Evolutionary conservation across 345 rosid species (phyloP).

Genomic region (Populus tremula): DNA sequence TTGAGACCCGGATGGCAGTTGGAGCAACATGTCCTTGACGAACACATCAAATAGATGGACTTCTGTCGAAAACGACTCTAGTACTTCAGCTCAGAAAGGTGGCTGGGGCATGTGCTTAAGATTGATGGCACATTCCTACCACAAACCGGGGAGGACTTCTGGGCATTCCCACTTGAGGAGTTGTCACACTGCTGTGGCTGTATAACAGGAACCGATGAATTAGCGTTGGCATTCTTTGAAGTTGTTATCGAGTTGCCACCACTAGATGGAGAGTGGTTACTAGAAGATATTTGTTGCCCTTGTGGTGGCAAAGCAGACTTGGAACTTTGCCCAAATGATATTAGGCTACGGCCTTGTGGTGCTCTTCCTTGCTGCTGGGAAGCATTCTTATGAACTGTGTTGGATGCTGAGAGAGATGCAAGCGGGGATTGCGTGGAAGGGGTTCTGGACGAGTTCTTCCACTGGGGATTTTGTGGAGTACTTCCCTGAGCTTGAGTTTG

Average conservation of each 20-base stretch:
- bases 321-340: constrained; percentile 44
- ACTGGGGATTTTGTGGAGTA: constrained; percentile 28
- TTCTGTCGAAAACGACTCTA: constrained; percentile 4
- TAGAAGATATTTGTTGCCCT: constrained; percentile 33
- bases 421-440: background rate
- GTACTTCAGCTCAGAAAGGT: constrained; percentile 52
- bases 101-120: constrained; percentile 42
- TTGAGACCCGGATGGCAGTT: background rate
- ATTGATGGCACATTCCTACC: constrained; percentile 58
- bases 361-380: constrained; percentile 41
- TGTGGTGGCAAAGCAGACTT: constrained; percentile 23
- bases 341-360: constrained; percentile 45
- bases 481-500: constrained; percentile 28
- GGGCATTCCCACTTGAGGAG: constrained; percentile 28
- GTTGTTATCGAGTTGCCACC: constrained; percentile 32
- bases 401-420: constrained; percentile 18
- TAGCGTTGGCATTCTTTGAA: constrained; percentile 29
- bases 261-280: constrained; percentile 29
- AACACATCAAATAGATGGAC: background rate
- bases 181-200: constrained; percentile 37
- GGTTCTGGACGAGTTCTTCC: constrained; percentile 38
- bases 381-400: constrained; percentile 28
- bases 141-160: constrained; percentile 54
- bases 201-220: constrained; percentile 20
- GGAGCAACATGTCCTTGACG: background rate